Evolutionary conservation across 2,329 filamentous ascomycete genomes (phyloP).

Genomic region (Fusarium metavorans): DNA sequence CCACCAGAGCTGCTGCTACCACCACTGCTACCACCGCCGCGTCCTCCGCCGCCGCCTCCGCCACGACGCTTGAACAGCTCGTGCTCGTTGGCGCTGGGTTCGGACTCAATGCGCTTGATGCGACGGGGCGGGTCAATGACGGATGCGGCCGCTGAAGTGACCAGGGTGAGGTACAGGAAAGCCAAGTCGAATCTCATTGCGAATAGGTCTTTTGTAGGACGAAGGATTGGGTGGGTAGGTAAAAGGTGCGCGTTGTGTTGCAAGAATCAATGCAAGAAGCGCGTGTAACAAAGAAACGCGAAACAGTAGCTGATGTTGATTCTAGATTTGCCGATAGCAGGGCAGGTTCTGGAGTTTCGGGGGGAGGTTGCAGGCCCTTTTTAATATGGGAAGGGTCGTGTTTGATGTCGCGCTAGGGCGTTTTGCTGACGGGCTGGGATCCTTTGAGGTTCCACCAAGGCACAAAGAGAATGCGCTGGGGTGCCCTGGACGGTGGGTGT

Average conservation of each 20-base stretch:
- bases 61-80: conserved; percentile 72
- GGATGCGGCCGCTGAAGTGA: conserved; percentile 44
- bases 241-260: neutral
- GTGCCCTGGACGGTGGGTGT: neutral
- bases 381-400: neutral
- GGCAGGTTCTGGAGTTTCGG: neutral
- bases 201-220: conserved; percentile 7
- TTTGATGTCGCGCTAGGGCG: neutral
- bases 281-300: neutral
- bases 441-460: neutral
- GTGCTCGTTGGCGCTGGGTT: conserved; percentile 47
- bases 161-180: conserved; percentile 46
- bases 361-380: neutral
- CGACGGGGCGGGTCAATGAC: conserved; percentile 40
- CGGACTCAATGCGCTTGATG: conserved; percentile 40
- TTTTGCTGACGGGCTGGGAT: neutral
- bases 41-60: conserved; percentile 66
- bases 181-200: conserved; percentile 50
- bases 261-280: conserved; percentile 6
- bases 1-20: conserved; percentile 21
- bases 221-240: neutral
- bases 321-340: neutral
- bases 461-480: neutral
- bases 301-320: neutral
- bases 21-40: conserved; percentile 53